Evolutionary conservation across 257 asterid species (phyloP), one percentile per base, ranked within the genome.

Genomic region (Solanum paucissectum): DNA sequence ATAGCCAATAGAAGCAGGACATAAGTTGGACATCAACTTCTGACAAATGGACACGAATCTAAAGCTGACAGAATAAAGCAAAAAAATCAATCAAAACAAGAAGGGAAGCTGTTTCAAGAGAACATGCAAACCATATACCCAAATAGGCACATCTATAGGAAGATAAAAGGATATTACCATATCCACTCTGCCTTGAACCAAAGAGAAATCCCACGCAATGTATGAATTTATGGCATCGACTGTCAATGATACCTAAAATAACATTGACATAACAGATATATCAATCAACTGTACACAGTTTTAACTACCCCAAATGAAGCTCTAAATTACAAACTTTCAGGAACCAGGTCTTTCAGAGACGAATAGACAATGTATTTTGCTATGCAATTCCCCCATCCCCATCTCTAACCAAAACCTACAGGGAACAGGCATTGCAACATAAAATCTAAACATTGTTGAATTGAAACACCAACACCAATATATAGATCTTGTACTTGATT

Each of bases 181-280:
- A 93, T 87, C 96, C 92, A 95, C 87, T 90, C 95, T 96, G 88
- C 99, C 98, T 92, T 95, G 99, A 84, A 93, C 94, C 94, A 97
- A 90, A n/a, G 98, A 90, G 90, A 97, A 97, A 91, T 97, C 99
- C 98, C 99, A 97, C 85, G 98, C 99, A 90, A 97, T 93, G 90
- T 95, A 97, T 42, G 99, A 95, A 90, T 97, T 96, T 87, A 93
- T 42, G 29, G 99, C 94, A 85, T 96, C 99, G 88, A 93, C 98
- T 20, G 91, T 88, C 87, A 97, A 82, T 73, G 94, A 87, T 87
- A 97, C 98, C 99, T 95, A 87, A 36, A 88, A 89, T 84, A 90
- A 74, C 72, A 84, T 32, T 72, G 72, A 74, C 36, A 58, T 25
- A 55, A 77, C 79, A 60, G 6, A 79, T 12, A 3, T 33, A 79